phyloP scores from a whole-genome alignment of 2,329 filamentous ascomycete species.

The Penicillium sp. region DNA sequence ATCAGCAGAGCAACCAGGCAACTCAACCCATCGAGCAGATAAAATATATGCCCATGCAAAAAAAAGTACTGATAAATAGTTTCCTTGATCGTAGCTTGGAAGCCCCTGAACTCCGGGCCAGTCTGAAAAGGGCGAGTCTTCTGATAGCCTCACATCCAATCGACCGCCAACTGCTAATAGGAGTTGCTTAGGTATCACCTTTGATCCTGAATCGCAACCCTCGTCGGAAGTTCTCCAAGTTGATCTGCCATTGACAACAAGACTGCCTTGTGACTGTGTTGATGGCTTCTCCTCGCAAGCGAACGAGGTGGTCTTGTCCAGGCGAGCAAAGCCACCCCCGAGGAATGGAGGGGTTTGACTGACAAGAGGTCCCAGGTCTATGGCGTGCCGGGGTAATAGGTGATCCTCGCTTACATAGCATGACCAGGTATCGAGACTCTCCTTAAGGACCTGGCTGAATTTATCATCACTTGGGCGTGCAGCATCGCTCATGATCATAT shows the following conservation, averaged over 20 bases:
- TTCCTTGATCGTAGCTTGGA: conserved; percentile 19
- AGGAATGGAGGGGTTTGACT: conserved; percentile 19
- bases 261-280: conserved; percentile 2
- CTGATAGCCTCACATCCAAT: conserved; percentile 14
- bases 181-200: conserved; percentile 15
- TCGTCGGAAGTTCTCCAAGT: conserved; percentile 21
- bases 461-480: conserved; percentile 14
- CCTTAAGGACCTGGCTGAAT: conserved; percentile 15
- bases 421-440: conserved; percentile 15
- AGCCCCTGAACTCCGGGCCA: conserved; percentile 23
- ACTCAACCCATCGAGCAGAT: conserved; percentile 25
- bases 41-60: conserved; percentile 28
- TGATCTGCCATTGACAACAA: conserved; percentile 20
- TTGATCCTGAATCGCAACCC: conserved; percentile 13
- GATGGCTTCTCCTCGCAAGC: conserved; percentile 18
- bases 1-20: conserved; percentile 16
- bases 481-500: conserved; percentile 12
- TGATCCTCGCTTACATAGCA: conserved; percentile 13
- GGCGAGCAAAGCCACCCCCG: conserved; percentile 9
- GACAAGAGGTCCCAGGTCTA: conserved; percentile 17
- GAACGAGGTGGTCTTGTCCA: conserved; percentile 11
- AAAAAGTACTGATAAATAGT: conserved; percentile 22
- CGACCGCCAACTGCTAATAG: conserved; percentile 8
- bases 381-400: conserved; percentile 13
- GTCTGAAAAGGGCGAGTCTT: conserved; percentile 15